Conservation (phyloP, 495 filamentous ascomycete genomes). For the Extremus antarcticus region DNA sequence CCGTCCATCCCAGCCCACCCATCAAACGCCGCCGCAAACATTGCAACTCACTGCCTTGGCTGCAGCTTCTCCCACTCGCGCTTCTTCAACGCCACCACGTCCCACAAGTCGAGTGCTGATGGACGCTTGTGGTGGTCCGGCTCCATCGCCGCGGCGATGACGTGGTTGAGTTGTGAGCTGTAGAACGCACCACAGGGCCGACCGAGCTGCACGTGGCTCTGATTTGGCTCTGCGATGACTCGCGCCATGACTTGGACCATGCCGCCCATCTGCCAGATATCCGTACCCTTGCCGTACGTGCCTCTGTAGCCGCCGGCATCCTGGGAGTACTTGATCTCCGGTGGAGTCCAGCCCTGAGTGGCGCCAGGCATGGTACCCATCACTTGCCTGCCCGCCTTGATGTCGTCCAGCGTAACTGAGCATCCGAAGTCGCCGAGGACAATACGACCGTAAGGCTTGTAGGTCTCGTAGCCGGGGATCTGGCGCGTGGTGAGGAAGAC, state of each 20-base stretch:
- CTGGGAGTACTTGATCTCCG: background rate
- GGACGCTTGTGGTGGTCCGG: background rate
- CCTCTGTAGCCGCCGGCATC: background rate
- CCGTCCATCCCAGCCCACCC: too few relatives aligned
- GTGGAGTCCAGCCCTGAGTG: constrained; percentile 5
- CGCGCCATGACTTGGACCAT: constrained; percentile 3
- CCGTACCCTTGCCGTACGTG: constrained; percentile 8
- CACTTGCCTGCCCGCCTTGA: too few relatives aligned
- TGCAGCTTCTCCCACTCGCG: background rate
- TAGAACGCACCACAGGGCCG: background rate
- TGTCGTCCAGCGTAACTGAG: constrained; percentile 4
- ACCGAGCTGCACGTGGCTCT: background rate
- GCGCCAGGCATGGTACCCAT: background rate
- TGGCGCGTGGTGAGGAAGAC: constrained; percentile 1
- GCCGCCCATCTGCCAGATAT: constrained; percentile 13
- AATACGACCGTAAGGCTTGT: background rate
- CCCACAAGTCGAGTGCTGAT: background rate
- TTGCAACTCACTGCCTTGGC: too few relatives aligned
- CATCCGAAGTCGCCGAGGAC: constrained; percentile 24
- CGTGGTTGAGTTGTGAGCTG: background rate
- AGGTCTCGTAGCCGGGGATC: background rate
- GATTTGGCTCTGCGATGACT: background rate
- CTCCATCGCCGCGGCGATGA: background rate
- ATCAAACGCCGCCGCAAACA: too few relatives aligned
- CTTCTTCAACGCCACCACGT: background rate